Evolutionary conservation across 345 rosid species (phyloP).

Genomic region (Reutealis trisperma): DNA sequence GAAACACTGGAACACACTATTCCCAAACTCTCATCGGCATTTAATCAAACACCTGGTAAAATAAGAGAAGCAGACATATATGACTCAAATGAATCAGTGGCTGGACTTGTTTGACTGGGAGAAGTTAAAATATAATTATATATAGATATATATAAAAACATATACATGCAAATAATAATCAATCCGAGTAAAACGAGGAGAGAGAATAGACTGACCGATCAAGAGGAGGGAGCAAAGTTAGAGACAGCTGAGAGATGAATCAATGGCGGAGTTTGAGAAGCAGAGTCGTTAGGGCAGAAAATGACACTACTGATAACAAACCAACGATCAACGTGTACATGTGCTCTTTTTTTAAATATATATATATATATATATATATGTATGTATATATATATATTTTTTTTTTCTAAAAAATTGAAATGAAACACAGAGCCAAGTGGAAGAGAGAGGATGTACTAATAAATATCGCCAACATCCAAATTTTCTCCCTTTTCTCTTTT

Average conservation of each 20-base stretch:
- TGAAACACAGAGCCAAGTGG: not conserved
- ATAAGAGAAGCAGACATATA: constrained; percentile 3
- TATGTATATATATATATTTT: too few relatives aligned
- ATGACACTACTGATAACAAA: constrained; percentile 29
- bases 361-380: too few relatives aligned
- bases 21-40: constrained; percentile 32
- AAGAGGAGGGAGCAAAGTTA: constrained; percentile 21
- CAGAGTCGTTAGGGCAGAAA: constrained; percentile 17
- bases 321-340: constrained; percentile 6
- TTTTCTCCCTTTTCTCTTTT: not conserved
- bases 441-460: not conserved
- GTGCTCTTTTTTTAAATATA: constrained; percentile 2
- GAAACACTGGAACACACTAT: constrained; percentile 20
- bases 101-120: not conserved
- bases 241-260: constrained; percentile 8
- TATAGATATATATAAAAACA: not conserved
- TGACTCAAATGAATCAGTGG: not conserved
- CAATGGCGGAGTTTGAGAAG: constrained; percentile 32
- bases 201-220: constrained; percentile 38
- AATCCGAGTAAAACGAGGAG: not conserved
- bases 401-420: not conserved
- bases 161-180: not conserved
- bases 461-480: not conserved
- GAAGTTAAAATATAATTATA: not conserved
- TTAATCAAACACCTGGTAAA: constrained; percentile 44